Base-by-base conservation (phyloP, 1,284 basidiomycete species). In the Marasmius oreades region DNA sequence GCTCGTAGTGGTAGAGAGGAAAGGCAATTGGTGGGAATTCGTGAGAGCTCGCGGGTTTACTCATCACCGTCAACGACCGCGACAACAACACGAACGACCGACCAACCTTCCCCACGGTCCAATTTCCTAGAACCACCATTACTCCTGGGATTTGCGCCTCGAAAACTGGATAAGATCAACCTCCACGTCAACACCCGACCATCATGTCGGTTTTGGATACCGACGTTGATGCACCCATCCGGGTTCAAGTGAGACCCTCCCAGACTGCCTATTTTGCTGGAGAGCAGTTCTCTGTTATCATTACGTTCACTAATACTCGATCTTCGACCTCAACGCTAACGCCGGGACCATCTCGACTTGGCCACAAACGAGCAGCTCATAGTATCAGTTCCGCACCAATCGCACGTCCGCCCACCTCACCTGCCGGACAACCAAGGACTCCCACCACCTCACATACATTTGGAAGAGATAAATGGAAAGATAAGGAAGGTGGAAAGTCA, bases 181-280 rank as follows among this genome's bases (percentile, higher is more conserved):
- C 16, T 42, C 39, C 39, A 42, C 39, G 39, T 42, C 8, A 20
- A 42, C 39, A 20, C 39, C 16, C n/a, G 26, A 31, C 28, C 28
- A 31, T 31, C 10, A 50, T 50, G 26, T 33, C 47, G 28, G 52
- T 23, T 16, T 22, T 53, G 36, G 24, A 50, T 42, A 36, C 51
- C 34, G 58, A 58, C 44, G 39, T 64, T 45, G 81, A 83, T 56
- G 72, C 80, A 22, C 74, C 77, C 37, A 79, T 90, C 10, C 82
- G 84, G 45, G 82, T 90, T 46, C 77, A 82, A 28, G 84, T 89
- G 24, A 79, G 85, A 0, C 95, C 95, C 2, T 79, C 88, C 0
- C 89, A 94, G 61, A 90, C 92, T 0, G 92, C 92, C 0, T 97
- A 91, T 73, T 98, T 95, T 70, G 93, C 95, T 1, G 95, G 95